These are phyloP conservation scores for Penicillium aurantiogriseum DNA, from an alignment of 2,329 filamentous ascomycete species.

Conservation along the genomic window DNA sequence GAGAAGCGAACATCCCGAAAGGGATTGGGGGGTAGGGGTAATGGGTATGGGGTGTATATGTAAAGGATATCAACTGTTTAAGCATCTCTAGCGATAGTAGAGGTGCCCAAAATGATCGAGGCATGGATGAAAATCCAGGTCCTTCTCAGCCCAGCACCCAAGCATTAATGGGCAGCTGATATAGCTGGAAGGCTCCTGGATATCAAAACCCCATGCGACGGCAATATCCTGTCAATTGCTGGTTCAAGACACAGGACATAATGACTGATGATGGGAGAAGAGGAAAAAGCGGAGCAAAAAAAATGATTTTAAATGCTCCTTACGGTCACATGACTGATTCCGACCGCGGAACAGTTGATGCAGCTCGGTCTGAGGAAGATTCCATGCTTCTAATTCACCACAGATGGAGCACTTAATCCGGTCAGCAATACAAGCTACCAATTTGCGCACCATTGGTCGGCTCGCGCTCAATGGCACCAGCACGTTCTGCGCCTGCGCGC, in stretches of 20 bases:
- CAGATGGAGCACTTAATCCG: slow-evolving; percentile 34
- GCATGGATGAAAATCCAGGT: background rate
- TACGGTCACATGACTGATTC: slow-evolving; percentile 13
- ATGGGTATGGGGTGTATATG: background rate
- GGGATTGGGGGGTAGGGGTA: background rate
- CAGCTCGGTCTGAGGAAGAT: slow-evolving; percentile 3
- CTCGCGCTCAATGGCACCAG: slow-evolving; percentile 34
- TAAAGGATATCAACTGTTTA: background rate
- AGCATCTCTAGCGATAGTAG: background rate
- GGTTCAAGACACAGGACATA: background rate
- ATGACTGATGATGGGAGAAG: slow-evolving; percentile 1
- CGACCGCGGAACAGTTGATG: slow-evolving; percentile 3
- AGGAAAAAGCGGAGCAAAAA: background rate
- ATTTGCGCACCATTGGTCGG: slow-evolving; percentile 26
- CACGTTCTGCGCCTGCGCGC: slow-evolving; percentile 36
- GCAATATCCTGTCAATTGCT: background rate
- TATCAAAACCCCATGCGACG: background rate
- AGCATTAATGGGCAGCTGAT: slow-evolving; percentile 17
- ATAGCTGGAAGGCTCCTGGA: background rate
- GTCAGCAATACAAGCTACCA: slow-evolving; percentile 23
- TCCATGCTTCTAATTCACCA: slow-evolving; percentile 5
- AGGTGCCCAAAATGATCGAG: background rate
- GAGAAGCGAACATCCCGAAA: slow-evolving; percentile 40
- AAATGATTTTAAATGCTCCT: slow-evolving; percentile 16
- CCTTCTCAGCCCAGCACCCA: slow-evolving; percentile 7